phyloP scores from a whole-genome alignment of 2,329 filamentous ascomycete genomes.

The Talaromyces rugulosus region DNA sequence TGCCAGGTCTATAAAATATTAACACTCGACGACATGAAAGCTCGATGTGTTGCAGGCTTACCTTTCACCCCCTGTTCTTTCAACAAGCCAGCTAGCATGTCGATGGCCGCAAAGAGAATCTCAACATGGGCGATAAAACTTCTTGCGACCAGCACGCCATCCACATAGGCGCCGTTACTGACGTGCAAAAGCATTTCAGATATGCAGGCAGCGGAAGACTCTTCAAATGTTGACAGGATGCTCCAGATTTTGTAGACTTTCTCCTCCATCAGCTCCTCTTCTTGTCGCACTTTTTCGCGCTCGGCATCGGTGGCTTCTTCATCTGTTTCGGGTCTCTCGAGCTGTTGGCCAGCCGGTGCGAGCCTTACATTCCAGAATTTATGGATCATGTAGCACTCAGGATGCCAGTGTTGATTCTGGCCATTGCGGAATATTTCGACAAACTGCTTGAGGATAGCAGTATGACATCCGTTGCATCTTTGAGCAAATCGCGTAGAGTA shows the following conservation, averaged over 20 bases:
- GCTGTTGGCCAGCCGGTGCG: constrained; percentile 55
- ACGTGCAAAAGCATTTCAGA: constrained; percentile 98
- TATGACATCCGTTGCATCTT: constrained; percentile 92
- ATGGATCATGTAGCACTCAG: constrained; percentile 99
- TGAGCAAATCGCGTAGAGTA: constrained; percentile 98
- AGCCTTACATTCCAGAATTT: constrained; percentile 99
- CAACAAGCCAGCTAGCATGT: constrained; percentile 75
- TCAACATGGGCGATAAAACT: constrained; percentile 96
- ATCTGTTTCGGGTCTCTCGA: constrained; percentile 43
- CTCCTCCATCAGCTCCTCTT: constrained; percentile 93
- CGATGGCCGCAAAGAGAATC: constrained; percentile 82
- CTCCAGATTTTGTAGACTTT: constrained; percentile 99
- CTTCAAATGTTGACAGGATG: constrained; percentile 92
- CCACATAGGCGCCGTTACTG: constrained; percentile 93
- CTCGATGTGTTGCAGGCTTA: constrained; percentile 38
- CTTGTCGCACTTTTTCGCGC: constrained; percentile 70
- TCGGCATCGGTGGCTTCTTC: constrained; percentile 61
- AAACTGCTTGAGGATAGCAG: constrained; percentile 96
- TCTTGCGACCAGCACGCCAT: constrained; percentile 90
- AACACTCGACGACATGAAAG: constrained; percentile 17
- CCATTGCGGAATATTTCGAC: constrained; percentile 98
- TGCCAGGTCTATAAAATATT: constrained; percentile 62
- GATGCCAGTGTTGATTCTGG: constrained; percentile 98
- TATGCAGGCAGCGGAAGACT: constrained; percentile 95
- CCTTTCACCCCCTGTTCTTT: constrained; percentile 68